These are phyloP conservation scores for Coprinellus micaceus DNA, from an alignment of 768 basidiomycete genomes.

Conservation along the genomic window DNA sequence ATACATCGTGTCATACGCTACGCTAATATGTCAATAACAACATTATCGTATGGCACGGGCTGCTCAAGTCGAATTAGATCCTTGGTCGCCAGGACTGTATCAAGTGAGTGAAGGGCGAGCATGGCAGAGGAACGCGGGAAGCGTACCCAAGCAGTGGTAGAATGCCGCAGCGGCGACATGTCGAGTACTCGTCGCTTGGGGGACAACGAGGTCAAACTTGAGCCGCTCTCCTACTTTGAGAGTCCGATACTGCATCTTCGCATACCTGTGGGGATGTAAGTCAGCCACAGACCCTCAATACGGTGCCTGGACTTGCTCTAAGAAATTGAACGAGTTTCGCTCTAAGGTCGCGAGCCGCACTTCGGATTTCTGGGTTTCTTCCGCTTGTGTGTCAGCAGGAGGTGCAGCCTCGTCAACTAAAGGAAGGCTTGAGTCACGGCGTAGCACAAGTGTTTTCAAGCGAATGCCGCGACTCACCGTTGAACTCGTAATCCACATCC, in stretches of 20 bases:
- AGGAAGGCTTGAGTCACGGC: not conserved
- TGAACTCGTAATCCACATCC: slow-evolving; percentile 65
- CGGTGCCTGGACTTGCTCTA: slow-evolving; percentile 53
- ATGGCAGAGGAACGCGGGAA: slow-evolving; percentile 4
- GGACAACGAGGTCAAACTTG: slow-evolving; percentile 64
- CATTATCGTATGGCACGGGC: slow-evolving; percentile 51
- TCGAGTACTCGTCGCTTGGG: slow-evolving; percentile 59
- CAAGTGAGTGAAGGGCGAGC: slow-evolving; percentile 7
- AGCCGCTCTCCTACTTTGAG: slow-evolving; percentile 48
- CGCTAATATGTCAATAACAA: slow-evolving; percentile 30
- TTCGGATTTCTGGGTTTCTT: slow-evolving; percentile 55
- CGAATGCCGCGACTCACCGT: slow-evolving; percentile 39
- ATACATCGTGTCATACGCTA: not conserved
- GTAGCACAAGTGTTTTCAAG: not conserved
- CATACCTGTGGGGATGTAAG: too few relatives aligned
- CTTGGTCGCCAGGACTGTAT: slow-evolving; percentile 73
- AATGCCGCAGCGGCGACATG: slow-evolving; percentile 81
- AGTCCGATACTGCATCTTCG: slow-evolving; percentile 68
- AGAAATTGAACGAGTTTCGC: slow-evolving; percentile 73
- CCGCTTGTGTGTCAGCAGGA: slow-evolving; percentile 16
- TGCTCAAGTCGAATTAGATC: slow-evolving; percentile 62
- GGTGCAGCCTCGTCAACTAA: slow-evolving; percentile 14
- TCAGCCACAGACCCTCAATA: too few relatives aligned
- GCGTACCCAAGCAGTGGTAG: slow-evolving; percentile 79
- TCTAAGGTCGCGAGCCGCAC: slow-evolving; percentile 59